Evolutionary conservation across 2,329 filamentous ascomycete genomes (phyloP), one percentile per base, ranked within the genome.

Genomic region (Colletotrichum truncatum): DNA sequence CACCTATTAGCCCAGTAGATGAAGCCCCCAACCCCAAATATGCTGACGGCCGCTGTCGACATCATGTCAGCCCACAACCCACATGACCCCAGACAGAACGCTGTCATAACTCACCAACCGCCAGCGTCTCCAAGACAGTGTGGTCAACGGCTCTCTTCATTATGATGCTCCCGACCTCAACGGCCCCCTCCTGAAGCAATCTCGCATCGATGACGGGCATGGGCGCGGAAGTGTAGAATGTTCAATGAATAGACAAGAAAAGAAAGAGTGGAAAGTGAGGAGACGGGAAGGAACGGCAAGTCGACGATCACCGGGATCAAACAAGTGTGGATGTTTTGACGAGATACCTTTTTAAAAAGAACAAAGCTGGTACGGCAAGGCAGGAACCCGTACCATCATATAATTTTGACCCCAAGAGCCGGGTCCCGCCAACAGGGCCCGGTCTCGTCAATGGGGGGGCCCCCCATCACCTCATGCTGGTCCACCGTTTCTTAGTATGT

Each of bases 1-100:
- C 52, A 65, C 30, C 51, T 38, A 43, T 65, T 65, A 30, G 63
- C 56, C 63, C 63, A 65, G 39, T 65, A 65, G 36, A 65, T 65
- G 34, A 56, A 62, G n/a, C 63, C 63, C 2, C 63, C 63, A 1
- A 65, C 63, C 16, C 63, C 63, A n/a, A 65, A 65, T 10, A 65
- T 34, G 3, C 26, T 26, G 2, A 51, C 56, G 7, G 25, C 63
- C 9, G 57, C 63, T 65, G 16, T 2, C n/a, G n/a, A n/a, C 21
- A 12, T 2, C 6, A 16, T n/a, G 4, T 52, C 7, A 45, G 14
- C n/a, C 9, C 0, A 9, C 25, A n/a, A 14, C 25, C 10, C 53
- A 18, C 4, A 45, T 12, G 52, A 10, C 23, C 23, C 4, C 14
- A 4, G 5, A 14, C 12, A 0, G 28, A n/a, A 10, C 14, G 11